Evolutionary conservation across 129 eudicot species (phyloP).

Genomic region (Rutidosis leptorrhynchoides): DNA sequence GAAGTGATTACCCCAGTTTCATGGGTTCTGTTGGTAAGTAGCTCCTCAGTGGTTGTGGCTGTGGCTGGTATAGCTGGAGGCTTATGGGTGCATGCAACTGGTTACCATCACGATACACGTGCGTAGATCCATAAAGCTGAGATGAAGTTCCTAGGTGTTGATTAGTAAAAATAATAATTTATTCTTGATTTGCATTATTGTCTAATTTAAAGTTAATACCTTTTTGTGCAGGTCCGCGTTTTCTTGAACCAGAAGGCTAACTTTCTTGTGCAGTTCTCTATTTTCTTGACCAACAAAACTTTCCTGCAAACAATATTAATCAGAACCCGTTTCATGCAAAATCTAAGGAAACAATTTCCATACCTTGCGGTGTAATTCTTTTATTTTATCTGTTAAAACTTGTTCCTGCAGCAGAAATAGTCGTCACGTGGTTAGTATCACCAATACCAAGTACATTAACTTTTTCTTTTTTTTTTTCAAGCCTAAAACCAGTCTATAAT

Average conservation of each 20-base stretch:
- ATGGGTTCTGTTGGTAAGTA: constrained; percentile 39
- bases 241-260: constrained; percentile 48
- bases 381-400: constrained; percentile 43
- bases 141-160: constrained; percentile 22
- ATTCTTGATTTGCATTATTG: no score
- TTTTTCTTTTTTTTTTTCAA: no score
- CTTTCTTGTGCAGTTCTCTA: constrained; percentile 50
- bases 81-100: constrained; percentile 47
- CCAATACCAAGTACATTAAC: no score
- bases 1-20: constrained; percentile 53
- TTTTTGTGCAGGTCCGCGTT: constrained; percentile 55
- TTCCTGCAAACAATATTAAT: constrained; percentile 48
- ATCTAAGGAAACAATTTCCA: not conserved
- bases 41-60: constrained; percentile 38
- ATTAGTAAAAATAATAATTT: no score
- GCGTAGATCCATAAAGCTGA: constrained; percentile 51
- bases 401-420: constrained; percentile 51
- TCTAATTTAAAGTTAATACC: constrained; percentile 42
- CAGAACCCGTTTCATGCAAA: constrained; percentile 14
- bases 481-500: no score
- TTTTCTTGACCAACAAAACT: constrained; percentile 59
- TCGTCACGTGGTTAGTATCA: constrained; percentile 11
- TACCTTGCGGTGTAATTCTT: constrained; percentile 55
- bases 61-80: constrained; percentile 75
- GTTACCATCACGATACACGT: constrained; percentile 24